Conservation (phyloP, 1,139 yeast genomes). For the Geotrichum carabidarum region DNA sequence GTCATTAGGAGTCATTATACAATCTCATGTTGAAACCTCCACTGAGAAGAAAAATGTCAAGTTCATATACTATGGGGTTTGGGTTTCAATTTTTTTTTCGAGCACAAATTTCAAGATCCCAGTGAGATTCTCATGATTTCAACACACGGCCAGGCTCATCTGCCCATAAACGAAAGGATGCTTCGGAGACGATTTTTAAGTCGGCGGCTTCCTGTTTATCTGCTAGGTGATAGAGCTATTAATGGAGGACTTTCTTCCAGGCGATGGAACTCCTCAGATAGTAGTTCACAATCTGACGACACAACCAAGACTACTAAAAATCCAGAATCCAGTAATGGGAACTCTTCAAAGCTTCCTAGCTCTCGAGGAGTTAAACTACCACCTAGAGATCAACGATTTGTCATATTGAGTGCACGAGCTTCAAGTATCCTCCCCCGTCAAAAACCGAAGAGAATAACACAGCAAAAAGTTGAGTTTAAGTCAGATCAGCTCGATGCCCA, state of each 20-base stretch:
- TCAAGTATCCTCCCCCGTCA: slow-evolving; percentile 28
- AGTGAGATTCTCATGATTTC: neutral
- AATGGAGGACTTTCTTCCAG: neutral
- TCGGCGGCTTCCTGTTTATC: neutral
- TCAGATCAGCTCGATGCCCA: slow-evolving; percentile 28
- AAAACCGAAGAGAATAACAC: slow-evolving; percentile 18
- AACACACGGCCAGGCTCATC: neutral
- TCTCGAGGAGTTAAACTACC: slow-evolving; percentile 19
- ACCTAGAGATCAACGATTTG: slow-evolving; percentile 23
- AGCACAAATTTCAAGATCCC: neutral
- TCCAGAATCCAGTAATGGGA: neutral
- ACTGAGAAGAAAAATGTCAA: neutral
- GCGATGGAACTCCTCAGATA: slow-evolving; percentile 9
- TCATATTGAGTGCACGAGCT: slow-evolving; percentile 30
- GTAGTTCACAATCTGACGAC: too few relatives aligned
- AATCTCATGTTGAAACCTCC: too few relatives aligned
- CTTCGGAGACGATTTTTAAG: neutral
- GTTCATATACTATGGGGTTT: neutral
- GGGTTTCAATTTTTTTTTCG: neutral
- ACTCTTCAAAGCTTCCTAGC: neutral
- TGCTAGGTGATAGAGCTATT: neutral
- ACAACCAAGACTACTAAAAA: neutral
- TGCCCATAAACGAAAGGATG: neutral
- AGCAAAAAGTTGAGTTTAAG: slow-evolving; percentile 14
- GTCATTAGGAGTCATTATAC: too few relatives aligned